Percentiles rank a stretch among this genome's conserved stretches.
Conservation (phyloP, 208 protist species). For the Trypanosomatidae sp. region DNA sequence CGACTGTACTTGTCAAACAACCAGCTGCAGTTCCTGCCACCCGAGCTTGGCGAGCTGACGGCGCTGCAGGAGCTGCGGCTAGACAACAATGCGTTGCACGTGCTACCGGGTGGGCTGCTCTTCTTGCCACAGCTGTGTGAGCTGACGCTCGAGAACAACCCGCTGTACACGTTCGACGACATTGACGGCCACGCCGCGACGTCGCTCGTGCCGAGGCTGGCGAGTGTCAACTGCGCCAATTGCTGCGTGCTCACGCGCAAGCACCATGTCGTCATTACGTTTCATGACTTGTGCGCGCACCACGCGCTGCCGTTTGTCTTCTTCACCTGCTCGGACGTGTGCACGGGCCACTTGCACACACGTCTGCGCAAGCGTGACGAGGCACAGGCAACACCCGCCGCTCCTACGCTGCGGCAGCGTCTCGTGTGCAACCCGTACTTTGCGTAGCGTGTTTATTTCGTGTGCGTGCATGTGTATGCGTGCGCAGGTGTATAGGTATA, state of each 20-base stretch:
- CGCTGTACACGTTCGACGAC: constrained; percentile 19
- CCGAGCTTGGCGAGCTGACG: constrained; percentile 61
- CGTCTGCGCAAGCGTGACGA: constrained; percentile 41
- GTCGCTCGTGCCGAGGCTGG: constrained; percentile 26
- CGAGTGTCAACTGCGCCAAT: constrained; percentile 54
- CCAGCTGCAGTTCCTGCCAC: constrained; percentile 25
- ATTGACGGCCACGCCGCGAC: constrained; percentile 25
- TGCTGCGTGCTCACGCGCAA: constrained; percentile 47
- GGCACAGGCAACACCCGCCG: background rate
- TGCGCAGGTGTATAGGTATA: too few species aligned
- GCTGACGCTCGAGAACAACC: constrained; percentile 67
- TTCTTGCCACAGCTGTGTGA: constrained; percentile 40
- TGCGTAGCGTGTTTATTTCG: too few species aligned
- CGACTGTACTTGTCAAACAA: constrained; percentile 62
- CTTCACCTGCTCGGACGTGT: constrained; percentile 48
- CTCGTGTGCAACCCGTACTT: too few species aligned
- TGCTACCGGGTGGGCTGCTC: constrained; percentile 63
- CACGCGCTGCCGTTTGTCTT: constrained; percentile 46
- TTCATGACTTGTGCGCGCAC: constrained; percentile 27
- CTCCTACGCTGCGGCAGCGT: too few species aligned
- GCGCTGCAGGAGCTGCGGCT: constrained; percentile 50
- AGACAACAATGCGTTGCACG: constrained; percentile 55
- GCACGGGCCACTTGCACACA: constrained; percentile 21
- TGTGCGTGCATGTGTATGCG: too few species aligned
- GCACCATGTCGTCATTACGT: constrained; percentile 37